These are phyloP conservation scores for Fusarium pseudograminearum DNA, from an alignment of 2,329 filamentous ascomycete species.

Conservation along the genomic window DNA sequence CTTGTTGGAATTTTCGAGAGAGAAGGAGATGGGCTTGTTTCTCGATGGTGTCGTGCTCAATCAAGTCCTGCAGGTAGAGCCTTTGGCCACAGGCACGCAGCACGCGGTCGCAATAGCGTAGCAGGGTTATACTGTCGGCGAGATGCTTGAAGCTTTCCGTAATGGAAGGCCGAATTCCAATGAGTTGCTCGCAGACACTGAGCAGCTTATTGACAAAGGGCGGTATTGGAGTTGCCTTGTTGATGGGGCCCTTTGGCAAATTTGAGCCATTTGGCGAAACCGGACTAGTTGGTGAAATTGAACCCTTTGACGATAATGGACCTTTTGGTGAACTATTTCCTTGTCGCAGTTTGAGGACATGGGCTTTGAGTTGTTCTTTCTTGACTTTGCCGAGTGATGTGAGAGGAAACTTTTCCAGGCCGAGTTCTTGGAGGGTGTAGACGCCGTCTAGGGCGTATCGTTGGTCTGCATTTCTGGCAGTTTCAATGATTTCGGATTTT, in stretches of 20 bases:
- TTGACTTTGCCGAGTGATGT: constrained; percentile 61
- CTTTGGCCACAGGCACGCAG: constrained; percentile 45
- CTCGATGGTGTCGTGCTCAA: constrained; percentile 48
- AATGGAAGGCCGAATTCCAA: constrained; percentile 44
- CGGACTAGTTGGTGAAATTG: neutral
- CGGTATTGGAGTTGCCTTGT: neutral
- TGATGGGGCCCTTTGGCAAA: neutral
- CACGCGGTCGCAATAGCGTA: constrained; percentile 54
- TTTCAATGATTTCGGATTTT: constrained; percentile 51
- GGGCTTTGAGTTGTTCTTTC: constrained; percentile 53
- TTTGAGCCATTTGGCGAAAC: neutral
- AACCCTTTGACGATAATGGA: neutral
- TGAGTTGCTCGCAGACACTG: constrained; percentile 50
- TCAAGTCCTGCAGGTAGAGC: constrained; percentile 54
- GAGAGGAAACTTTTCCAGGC: constrained; percentile 53
- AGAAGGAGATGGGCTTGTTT: constrained; percentile 49
- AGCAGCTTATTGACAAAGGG: constrained; percentile 40
- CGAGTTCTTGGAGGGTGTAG: constrained; percentile 57
- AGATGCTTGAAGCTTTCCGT: constrained; percentile 48
- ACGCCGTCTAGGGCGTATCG: constrained; percentile 57
- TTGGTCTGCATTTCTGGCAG: constrained; percentile 50
- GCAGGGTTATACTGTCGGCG: constrained; percentile 54
- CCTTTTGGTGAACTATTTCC: neutral
- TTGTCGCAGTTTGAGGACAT: constrained; percentile 37
- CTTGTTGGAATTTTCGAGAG: constrained; percentile 36